Evolutionary conservation across 2,329 filamentous ascomycete species (phyloP), one percentile per base, ranked within the genome.

Genomic region (Paramyrothecium roridum): DNA sequence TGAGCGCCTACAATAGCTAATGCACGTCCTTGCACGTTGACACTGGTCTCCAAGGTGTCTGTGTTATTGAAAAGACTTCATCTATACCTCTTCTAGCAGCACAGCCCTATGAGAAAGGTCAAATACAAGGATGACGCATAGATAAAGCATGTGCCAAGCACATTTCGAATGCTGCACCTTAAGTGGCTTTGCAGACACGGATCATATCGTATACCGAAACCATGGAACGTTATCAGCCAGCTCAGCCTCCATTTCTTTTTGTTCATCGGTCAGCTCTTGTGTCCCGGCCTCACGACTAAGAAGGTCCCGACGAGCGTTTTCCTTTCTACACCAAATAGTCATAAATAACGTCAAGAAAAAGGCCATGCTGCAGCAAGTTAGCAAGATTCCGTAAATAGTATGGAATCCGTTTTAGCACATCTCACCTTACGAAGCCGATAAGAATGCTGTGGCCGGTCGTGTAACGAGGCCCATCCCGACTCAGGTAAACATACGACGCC

Each of bases 261-360:
- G 46, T 16, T 48, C 46, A 16, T 48, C 46, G 12, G 46, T 48
- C 22, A 48, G 20, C 20, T 48, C 46, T 48, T 48, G 19, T 22
- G 20, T 48, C 16, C n/a, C 46, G n/a, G 46, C 20, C 20, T 48
- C 46, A 20, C 20, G 6, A 13, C 16, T 20, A 48, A 48, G 8
- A 23, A 8, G 40, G 34, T 58, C 56, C 13, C 56, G 51, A 19
- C 52, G 48, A 33, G 54, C 51, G 50, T 58, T 58, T 37, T 58
- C 56, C 2, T 43, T 33, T 11, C 56, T 54, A 11, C 55, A 48
- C 19, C 55, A 50, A 3, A 34, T 33, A 1, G 54, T 58, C 56
- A 58, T 58, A 4, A 43, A 45, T 8, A 52, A 20, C n/a, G 51
- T 45, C 17, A 58, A 23, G 22, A 48, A 45, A 34, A 46, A 52